Conservation (phyloP, 441 rosid species). For the Viola pubescens region DNA sequence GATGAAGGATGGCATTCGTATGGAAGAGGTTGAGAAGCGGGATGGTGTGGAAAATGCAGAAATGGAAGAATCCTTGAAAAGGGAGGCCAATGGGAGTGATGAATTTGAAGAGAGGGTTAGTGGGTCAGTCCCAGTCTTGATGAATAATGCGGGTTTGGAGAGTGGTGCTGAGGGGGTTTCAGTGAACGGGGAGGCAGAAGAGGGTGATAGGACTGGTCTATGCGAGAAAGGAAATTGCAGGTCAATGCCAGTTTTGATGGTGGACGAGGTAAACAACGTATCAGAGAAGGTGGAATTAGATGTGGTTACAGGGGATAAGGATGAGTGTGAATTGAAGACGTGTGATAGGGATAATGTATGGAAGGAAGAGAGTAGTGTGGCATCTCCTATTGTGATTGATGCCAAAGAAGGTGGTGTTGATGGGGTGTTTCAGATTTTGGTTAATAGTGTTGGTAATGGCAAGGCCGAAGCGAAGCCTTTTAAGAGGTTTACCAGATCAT, state of each 20-base stretch:
- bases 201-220: constrained; percentile 4
- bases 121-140: constrained; percentile 1
- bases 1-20: constrained; percentile 12
- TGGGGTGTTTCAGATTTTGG: constrained; percentile 13
- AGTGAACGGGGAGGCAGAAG: background rate
- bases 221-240: constrained; percentile 20
- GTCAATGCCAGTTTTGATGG: constrained; percentile 16
- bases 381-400: background rate
- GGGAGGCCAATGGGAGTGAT: background rate
- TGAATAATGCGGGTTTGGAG: constrained; percentile 11
- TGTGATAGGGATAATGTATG: background rate
- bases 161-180: background rate
- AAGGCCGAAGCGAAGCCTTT: background rate
- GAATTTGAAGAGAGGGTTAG: constrained; percentile 7
- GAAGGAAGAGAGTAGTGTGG: background rate
- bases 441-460: constrained; percentile 11
- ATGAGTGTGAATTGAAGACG: constrained; percentile 1
- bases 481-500: background rate
- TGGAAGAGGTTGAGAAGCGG: constrained; percentile 13
- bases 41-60: constrained; percentile 8
- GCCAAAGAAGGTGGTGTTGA: background rate
- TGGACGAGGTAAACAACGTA: background rate
- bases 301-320: constrained; percentile 3
- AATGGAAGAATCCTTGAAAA: constrained; percentile 8
- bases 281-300: background rate